Conservation (phyloP, 1,139 yeast species). For the Magnusiomyces tetraspermus region DNA sequence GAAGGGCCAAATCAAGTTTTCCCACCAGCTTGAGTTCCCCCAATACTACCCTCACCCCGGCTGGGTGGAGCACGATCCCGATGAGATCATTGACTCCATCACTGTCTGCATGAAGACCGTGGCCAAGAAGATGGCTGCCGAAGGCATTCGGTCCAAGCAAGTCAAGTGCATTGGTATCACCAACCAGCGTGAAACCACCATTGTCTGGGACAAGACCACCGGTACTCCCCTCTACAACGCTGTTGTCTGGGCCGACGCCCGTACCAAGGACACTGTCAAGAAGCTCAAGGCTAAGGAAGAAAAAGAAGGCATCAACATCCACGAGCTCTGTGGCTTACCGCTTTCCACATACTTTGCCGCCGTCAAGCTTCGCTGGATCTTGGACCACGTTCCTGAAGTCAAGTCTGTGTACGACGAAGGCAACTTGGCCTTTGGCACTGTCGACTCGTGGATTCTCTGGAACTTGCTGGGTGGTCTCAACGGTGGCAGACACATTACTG, state of each 20-base stretch:
- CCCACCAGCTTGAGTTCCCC: slow-evolving; percentile 72
- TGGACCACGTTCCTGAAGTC: slow-evolving; percentile 69
- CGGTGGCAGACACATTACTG: slow-evolving; percentile 56
- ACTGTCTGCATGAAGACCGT: slow-evolving; percentile 32
- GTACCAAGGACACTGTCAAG: slow-evolving; percentile 68
- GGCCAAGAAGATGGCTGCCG: slow-evolving; percentile 26
- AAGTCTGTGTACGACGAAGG: slow-evolving; percentile 63
- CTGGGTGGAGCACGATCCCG: slow-evolving; percentile 94
- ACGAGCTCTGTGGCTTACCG: slow-evolving; percentile 73
- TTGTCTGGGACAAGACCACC: slow-evolving; percentile 78
- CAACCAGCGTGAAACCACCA: slow-evolving; percentile 91
- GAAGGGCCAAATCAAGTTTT: slow-evolving; percentile 68
- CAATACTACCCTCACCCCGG: slow-evolving; percentile 36
- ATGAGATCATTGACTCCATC: slow-evolving; percentile 72
- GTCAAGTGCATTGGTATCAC: slow-evolving; percentile 63
- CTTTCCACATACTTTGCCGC: slow-evolving; percentile 88
- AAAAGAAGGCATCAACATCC: slow-evolving; percentile 34
- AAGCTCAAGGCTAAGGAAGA: slow-evolving; percentile 53
- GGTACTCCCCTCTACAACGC: slow-evolving; percentile 81
- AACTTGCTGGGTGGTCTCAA: slow-evolving; percentile 59
- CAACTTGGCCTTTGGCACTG: slow-evolving; percentile 84
- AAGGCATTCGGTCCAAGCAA: slow-evolving; percentile 25
- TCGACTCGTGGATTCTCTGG: slow-evolving; percentile 89
- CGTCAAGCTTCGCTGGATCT: slow-evolving; percentile 80
- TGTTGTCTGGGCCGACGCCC: slow-evolving; percentile 92